phyloP scores from a whole-genome alignment of 805 yeast genomes.

The Cyberlindnera mrakii region DNA sequence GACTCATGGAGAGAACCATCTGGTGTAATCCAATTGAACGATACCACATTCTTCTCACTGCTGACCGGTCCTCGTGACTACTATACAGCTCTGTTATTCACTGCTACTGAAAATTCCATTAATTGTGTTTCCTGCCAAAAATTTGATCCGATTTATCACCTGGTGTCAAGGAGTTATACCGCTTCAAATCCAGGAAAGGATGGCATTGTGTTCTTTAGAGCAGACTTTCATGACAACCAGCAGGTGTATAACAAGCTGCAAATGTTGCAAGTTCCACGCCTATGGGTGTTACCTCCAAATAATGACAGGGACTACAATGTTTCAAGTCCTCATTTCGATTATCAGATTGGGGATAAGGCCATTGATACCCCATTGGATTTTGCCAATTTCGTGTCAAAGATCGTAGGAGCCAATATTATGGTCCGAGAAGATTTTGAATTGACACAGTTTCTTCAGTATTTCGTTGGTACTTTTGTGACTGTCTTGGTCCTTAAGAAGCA shows the following conservation, averaged over 20 bases:
- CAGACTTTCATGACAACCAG: constrained; percentile 44
- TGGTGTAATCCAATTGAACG: constrained; percentile 32
- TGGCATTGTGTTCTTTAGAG: constrained; percentile 39
- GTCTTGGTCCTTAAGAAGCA: constrained; percentile 46
- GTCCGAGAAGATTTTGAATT: constrained; percentile 39
- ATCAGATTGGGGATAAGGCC: constrained; percentile 25
- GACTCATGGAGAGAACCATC: constrained; percentile 13
- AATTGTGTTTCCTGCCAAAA: constrained; percentile 43
- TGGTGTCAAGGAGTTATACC: constrained; percentile 38
- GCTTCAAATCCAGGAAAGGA: constrained; percentile 36
- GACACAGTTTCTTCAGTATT: constrained; percentile 38
- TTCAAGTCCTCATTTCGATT: constrained; percentile 30
- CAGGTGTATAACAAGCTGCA: constrained; percentile 34
- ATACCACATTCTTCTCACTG: constrained; percentile 33
- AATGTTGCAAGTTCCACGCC: constrained; percentile 51
- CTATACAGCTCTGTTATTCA: constrained; percentile 44
- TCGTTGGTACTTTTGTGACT: constrained; percentile 35
- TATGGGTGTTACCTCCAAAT: constrained; percentile 61
- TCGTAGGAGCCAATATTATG: constrained; percentile 37
- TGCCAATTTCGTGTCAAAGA: constrained; percentile 46
- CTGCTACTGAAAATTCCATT: constrained; percentile 38
- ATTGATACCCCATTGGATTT: constrained; percentile 37
- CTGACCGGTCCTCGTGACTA: constrained; percentile 47
- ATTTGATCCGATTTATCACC: constrained; percentile 35
- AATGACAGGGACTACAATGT: constrained; percentile 20